phyloP scores from a whole-genome alignment of 2,329 filamentous ascomycete species.

The Pseudogymnoascus sp. region DNA sequence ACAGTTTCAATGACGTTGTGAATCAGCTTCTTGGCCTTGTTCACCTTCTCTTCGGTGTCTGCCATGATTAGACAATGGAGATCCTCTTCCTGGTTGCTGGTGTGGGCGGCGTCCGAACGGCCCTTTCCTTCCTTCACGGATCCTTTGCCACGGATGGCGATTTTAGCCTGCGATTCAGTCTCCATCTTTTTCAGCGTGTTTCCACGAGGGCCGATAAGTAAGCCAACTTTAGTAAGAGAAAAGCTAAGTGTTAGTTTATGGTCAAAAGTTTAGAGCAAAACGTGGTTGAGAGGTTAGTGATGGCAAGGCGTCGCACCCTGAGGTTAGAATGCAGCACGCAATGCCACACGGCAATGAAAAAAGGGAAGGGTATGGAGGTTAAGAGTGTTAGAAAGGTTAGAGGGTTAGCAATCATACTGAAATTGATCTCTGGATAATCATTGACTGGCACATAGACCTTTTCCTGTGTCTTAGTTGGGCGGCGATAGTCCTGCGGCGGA shows the following conservation, averaged over 20 bases:
- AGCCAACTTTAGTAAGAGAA: conserved; percentile 85
- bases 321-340: conserved; percentile 23
- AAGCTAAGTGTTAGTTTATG: conserved; percentile 84
- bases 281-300: conserved; percentile 29
- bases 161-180: conserved; percentile 91
- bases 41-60: conserved; percentile 98
- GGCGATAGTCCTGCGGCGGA: conserved; percentile 94
- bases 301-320: conserved; percentile 25
- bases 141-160: conserved; percentile 98
- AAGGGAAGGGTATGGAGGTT: conserved; percentile 34
- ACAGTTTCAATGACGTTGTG: conserved; percentile 99
- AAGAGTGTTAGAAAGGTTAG: conserved; percentile 62
- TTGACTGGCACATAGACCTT: conserved; percentile 99
- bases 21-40: conserved; percentile 96
- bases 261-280: conserved; percentile 30
- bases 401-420: conserved; percentile 99
- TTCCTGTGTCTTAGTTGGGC: conserved; percentile 99
- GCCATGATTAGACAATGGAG: conserved; percentile 99
- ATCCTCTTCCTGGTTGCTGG: conserved; percentile 99
- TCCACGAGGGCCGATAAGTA: conserved; percentile 99
- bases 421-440: conserved; percentile 99
- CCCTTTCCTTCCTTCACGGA: conserved; percentile 99
- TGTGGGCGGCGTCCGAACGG: conserved; percentile 95
- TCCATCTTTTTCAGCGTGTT: conserved; percentile 99
- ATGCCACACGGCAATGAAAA: conserved; percentile 34